phyloP scores from a whole-genome alignment of 2,329 filamentous ascomycete species.

The Aspergillus uvarum region DNA sequence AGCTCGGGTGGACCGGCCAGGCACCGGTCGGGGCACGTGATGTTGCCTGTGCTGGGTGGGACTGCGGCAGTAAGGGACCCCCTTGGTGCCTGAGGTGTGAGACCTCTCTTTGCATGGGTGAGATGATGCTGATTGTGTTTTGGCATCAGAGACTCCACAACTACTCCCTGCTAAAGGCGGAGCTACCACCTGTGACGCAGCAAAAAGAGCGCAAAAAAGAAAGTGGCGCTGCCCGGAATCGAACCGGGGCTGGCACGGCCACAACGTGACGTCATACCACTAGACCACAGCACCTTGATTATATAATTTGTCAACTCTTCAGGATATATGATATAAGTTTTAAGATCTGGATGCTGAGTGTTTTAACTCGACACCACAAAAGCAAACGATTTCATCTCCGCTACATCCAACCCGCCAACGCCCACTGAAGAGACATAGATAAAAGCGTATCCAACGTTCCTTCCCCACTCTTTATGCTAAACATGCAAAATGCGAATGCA shows the following conservation, averaged over 20 bases:
- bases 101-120: too few species aligned
- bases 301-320: background rate
- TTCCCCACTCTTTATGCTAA: background rate
- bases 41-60: background rate
- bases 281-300: background rate
- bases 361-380: too few species aligned
- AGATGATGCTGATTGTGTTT: too few species aligned
- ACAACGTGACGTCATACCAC: background rate
- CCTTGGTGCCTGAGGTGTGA: too few species aligned
- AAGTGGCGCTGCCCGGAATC: background rate
- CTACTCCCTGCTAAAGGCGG: too few species aligned
- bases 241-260: background rate
- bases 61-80: too few species aligned
- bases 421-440: too few species aligned
- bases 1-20: constrained; percentile 1
- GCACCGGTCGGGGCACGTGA: background rate
- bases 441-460: background rate
- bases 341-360: too few species aligned
- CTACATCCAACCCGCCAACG: too few species aligned
- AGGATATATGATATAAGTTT: too few species aligned
- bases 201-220: background rate
- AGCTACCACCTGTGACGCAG: background rate
- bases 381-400: too few species aligned
- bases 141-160: too few species aligned
- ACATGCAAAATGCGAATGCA: background rate